These are phyloP conservation scores for Rhodotorula babjevae DNA, from an alignment of 768 basidiomycete genomes.

Conservation along the genomic window DNA sequence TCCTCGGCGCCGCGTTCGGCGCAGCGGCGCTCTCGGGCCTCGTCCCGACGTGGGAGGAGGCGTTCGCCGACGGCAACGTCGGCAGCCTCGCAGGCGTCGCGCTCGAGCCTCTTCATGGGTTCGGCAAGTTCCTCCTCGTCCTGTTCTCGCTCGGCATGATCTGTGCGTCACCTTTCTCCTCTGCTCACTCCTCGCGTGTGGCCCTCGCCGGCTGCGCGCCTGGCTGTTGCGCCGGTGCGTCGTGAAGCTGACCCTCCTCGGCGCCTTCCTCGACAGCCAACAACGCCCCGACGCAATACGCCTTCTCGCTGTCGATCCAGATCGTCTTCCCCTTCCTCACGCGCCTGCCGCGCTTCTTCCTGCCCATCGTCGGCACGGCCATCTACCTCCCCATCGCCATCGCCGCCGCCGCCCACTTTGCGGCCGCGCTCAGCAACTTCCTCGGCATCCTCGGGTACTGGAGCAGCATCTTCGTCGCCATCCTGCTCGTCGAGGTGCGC, in stretches of 20 bases:
- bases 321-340: slow-evolving; percentile 60
- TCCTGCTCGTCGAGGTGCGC: slow-evolving; percentile 50
- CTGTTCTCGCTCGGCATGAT: slow-evolving; percentile 70
- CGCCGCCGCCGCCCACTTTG: slow-evolving; percentile 57
- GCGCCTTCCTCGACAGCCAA: slow-evolving; percentile 58
- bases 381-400: slow-evolving; percentile 59
- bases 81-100: slow-evolving; percentile 52
- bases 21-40: slow-evolving; percentile 52
- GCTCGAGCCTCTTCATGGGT: slow-evolving; percentile 49
- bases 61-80: slow-evolving; percentile 48
- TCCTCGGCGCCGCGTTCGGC: slow-evolving; percentile 66
- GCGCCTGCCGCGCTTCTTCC: slow-evolving; percentile 64
- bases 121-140: slow-evolving; percentile 57
- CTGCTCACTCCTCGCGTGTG: no score
- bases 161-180: slow-evolving; percentile 40
- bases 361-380: slow-evolving; percentile 60
- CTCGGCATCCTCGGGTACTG: slow-evolving; percentile 64
- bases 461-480: slow-evolving; percentile 52
- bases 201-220: background rate
- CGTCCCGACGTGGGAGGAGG: slow-evolving; percentile 47
- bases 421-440: slow-evolving; percentile 60
- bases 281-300: slow-evolving; percentile 77
- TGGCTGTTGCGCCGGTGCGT: slow-evolving; percentile 60
- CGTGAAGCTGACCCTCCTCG: slow-evolving; percentile 51
- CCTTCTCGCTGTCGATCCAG: slow-evolving; percentile 68